phyloP scores from a whole-genome alignment of 306 rosid species.

The Prunus mira region DNA sequence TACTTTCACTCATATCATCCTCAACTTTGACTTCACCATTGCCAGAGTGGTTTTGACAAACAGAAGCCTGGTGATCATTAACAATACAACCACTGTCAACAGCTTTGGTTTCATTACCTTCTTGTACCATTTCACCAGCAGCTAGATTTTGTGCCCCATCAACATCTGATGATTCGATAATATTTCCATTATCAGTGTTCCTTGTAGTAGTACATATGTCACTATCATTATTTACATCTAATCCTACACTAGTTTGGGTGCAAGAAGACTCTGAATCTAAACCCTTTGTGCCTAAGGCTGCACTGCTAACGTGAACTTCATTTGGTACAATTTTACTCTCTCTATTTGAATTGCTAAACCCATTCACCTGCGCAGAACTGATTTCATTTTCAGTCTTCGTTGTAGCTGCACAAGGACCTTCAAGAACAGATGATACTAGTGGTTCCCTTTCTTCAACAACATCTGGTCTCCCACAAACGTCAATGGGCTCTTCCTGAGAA shows the following conservation, averaged over 20 bases:
- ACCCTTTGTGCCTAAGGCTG: constrained; percentile 48
- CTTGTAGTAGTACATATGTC: constrained; percentile 47
- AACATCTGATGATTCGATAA: constrained; percentile 44
- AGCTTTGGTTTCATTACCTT: constrained; percentile 27
- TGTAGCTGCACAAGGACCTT: constrained; percentile 41
- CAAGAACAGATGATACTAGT: constrained; percentile 37
- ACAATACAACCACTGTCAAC: constrained; percentile 37
- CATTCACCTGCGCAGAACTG: constrained; percentile 61
- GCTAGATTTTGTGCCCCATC: constrained; percentile 35
- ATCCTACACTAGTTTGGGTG: constrained; percentile 61
- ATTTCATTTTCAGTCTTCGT: constrained; percentile 44
- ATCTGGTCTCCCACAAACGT: constrained; percentile 44
- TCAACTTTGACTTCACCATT: constrained; percentile 41
- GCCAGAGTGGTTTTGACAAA: constrained; percentile 41
- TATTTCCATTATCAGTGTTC: constrained; percentile 47
- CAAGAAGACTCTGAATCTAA: constrained; percentile 61
- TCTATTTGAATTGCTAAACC: constrained; percentile 44
- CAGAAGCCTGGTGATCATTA: constrained; percentile 36
- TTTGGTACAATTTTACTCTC: constrained; percentile 47
- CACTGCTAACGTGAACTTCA: constrained; percentile 63
- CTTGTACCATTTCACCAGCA: constrained; percentile 45
- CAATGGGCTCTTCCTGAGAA: constrained; percentile 32
- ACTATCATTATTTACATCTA: constrained; percentile 86
- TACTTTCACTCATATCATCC: constrained; percentile 31
- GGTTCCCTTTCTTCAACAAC: constrained; percentile 41